These are phyloP conservation scores for Solanum tarapatanum DNA, from an alignment of 257 asterid species.

Conservation along the genomic window DNA sequence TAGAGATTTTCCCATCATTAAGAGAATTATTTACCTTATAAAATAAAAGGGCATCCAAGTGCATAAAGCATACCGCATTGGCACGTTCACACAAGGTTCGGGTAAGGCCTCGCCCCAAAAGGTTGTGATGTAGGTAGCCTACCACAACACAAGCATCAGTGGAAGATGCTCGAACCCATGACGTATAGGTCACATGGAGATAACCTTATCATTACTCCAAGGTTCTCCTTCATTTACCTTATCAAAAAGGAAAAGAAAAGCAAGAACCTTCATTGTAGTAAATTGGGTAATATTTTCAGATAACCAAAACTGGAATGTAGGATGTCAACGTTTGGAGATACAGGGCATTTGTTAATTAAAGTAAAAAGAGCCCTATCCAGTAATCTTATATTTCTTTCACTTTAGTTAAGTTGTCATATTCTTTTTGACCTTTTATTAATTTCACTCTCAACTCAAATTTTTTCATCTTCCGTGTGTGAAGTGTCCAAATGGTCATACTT, in stretches of 20 bases:
- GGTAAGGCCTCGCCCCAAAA: neutral
- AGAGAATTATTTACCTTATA: neutral
- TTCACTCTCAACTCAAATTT: neutral
- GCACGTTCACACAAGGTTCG: neutral
- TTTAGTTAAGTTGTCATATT: neutral
- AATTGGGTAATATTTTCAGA: neutral
- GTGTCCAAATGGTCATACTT: slow-evolving; percentile 32
- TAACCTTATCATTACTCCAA: neutral
- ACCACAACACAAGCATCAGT: neutral
- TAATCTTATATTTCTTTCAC: neutral
- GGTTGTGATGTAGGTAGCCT: neutral
- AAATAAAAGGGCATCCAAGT: neutral
- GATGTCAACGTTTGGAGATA: neutral
- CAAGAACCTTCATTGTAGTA: neutral
- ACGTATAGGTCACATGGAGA: neutral
- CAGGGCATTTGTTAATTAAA: neutral
- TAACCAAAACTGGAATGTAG: neutral
- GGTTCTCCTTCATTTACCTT: neutral
- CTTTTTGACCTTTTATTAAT: neutral
- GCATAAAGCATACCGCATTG: neutral
- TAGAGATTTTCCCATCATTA: neutral
- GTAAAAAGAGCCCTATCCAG: neutral
- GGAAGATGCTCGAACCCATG: neutral
- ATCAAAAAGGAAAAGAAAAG: neutral
- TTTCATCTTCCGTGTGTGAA: neutral